These are phyloP conservation scores for Helotiales sp. DNA, from an alignment of 2,329 filamentous ascomycete species.

Conservation along the genomic window DNA sequence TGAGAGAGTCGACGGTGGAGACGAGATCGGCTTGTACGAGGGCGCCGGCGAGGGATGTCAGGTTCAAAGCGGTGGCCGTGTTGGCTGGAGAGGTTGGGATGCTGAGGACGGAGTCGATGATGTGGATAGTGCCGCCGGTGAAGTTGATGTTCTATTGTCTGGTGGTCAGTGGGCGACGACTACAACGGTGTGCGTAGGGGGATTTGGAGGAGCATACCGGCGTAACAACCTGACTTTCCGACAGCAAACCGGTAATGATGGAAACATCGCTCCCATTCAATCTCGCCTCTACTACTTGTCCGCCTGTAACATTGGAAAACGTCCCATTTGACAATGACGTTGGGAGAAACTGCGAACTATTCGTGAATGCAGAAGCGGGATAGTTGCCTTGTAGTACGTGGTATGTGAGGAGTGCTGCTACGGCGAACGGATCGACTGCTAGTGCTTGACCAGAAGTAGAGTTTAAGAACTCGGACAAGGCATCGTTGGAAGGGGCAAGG, in stretches of 20 bases:
- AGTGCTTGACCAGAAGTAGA: slow-evolving; percentile 21
- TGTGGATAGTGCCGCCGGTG: slow-evolving; percentile 48
- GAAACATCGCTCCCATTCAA: slow-evolving; percentile 42
- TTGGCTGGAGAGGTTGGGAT: slow-evolving; percentile 41
- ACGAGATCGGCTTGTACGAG: slow-evolving; percentile 35
- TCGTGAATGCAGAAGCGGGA: slow-evolving; percentile 22
- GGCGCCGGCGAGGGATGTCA: slow-evolving; percentile 37
- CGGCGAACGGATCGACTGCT: slow-evolving; percentile 34
- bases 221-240: slow-evolving; percentile 24
- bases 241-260: slow-evolving; percentile 35
- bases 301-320: slow-evolving; percentile 50
- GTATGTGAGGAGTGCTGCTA: slow-evolving; percentile 34
- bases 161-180: no score
- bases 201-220: slow-evolving; percentile 26
- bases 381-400: slow-evolving; percentile 33
- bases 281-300: slow-evolving; percentile 44
- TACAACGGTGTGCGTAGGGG: not conserved
- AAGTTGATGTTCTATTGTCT: slow-evolving; percentile 47
- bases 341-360: slow-evolving; percentile 40
- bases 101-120: slow-evolving; percentile 50
- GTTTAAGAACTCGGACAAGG: slow-evolving; percentile 33
- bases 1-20: slow-evolving; percentile 38
- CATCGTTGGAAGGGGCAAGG: slow-evolving; percentile 35
- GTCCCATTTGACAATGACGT: slow-evolving; percentile 42
- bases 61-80: slow-evolving; percentile 37